A percentile compares a stretch with the other conserved stretches of the same genome.
Evolutionary conservation across 1,139 yeast species (phyloP).

Genomic region (Protomyces lactucae-debilis): DNA sequence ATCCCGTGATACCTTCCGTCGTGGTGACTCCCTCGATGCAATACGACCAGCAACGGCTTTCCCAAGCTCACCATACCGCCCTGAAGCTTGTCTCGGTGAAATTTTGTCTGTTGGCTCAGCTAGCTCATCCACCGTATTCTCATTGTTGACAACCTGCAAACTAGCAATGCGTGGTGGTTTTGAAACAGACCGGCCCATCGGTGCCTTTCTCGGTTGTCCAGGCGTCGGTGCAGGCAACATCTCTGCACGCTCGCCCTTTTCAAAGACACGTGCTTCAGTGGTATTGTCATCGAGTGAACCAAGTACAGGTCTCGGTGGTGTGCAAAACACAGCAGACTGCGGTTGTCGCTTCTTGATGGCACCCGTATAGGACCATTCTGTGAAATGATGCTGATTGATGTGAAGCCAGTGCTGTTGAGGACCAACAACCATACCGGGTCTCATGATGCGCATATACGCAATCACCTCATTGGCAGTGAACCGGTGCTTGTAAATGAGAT

Average conservation of each 20-base stretch:
- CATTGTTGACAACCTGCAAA: background rate
- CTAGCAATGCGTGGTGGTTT: constrained; percentile 24
- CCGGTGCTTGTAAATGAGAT: constrained; percentile 89
- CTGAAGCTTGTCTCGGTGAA: background rate
- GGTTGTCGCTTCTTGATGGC: constrained; percentile 46
- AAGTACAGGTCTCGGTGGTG: constrained; percentile 32
- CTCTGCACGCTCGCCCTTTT: constrained; percentile 40
- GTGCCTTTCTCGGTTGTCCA: constrained; percentile 83
- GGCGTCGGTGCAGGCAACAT: constrained; percentile 89
- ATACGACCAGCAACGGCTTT: background rate
- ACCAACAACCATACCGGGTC: constrained; percentile 99
- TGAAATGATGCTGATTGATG: constrained; percentile 87
- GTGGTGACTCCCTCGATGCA: constrained; percentile 7
- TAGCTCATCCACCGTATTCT: background rate
- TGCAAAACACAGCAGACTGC: constrained; percentile 39
- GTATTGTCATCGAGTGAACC: constrained; percentile 34
- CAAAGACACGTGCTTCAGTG: constrained; percentile 25
- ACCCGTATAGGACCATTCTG: constrained; percentile 67
- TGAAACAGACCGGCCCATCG: constrained; percentile 13
- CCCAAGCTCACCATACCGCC: background rate
- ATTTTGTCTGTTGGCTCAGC: no score
- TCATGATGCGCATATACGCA: constrained; percentile 88
- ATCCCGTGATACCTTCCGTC: constrained; percentile 21
- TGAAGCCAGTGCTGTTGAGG: constrained; percentile 99
- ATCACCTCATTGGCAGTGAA: constrained; percentile 96